Evolutionary conservation across 2,329 filamentous ascomycete genomes (phyloP), one percentile per base, ranked within the genome.

Genomic region (Pseudophaeomoniella oleicola): DNA sequence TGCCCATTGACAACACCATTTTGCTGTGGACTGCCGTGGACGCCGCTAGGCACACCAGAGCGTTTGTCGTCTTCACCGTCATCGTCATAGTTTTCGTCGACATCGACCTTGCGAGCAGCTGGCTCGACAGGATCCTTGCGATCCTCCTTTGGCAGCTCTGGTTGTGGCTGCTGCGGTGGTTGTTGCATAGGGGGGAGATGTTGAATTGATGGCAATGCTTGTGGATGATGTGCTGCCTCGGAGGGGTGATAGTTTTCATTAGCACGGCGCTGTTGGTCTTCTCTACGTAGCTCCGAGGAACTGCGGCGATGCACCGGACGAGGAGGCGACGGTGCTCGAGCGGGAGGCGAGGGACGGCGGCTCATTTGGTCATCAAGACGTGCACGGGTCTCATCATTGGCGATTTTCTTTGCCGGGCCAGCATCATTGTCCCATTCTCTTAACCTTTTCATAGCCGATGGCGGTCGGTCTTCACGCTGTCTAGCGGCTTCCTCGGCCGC

Each of bases 41-140:
- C 59, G 11, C 52, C 49, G 44, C 60, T 60, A 4, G 48, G 45
- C 31, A 40, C 48, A 29, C 45, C 38, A 37, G 46, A 47, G 43
- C 65, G 57, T 56, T 75, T 75, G 30, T 90, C 81, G 41, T 94
- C 88, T 46, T 93, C 87, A 3, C 75, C 84, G 39, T 87, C 88
- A 50, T 96, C 88, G 55, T 96, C 88, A 50, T 98, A 96, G 55
- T 96, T 82, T 56, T 98, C 90, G 47, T 98, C 87, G 14, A 96
- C 83, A 4, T 96, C 88, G 75, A 98, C 92, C 59, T 93, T 93
- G 15, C 90, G 72, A 14, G 86, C 85, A 19, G 90, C 86, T 37
- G 86, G 83, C 60, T 96, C 88, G 39, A 77, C 78, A 17, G 71
- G 57, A 42, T 67, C 63, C 22, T 52, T 56, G 37, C 57, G 67